These are phyloP conservation scores for Pholiota microspora DNA, from an alignment of 768 basidiomycete genomes.

Conservation along the genomic window DNA sequence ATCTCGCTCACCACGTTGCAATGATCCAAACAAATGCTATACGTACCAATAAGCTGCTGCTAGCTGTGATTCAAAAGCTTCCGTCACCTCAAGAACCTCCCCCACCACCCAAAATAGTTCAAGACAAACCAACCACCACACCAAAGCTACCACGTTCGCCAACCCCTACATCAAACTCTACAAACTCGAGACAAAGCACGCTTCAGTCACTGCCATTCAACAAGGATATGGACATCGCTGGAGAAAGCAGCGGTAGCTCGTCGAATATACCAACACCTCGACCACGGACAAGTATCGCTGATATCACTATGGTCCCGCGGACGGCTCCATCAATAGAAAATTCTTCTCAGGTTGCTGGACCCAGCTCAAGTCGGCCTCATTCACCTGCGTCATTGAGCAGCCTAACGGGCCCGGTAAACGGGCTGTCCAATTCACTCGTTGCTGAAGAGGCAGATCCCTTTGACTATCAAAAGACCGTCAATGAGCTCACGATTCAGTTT, in stretches of 20 bases:
- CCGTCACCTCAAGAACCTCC: slow-evolving; percentile 64
- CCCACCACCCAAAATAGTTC: slow-evolving; percentile 20
- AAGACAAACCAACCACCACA: slow-evolving; percentile 28
- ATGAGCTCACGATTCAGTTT: slow-evolving; percentile 90
- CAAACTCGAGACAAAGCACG: background rate
- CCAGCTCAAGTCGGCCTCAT: slow-evolving; percentile 54
- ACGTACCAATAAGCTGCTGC: slow-evolving; percentile 82
- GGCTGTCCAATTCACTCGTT: slow-evolving; percentile 24
- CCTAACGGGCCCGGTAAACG: slow-evolving; percentile 29
- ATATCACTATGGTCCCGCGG: slow-evolving; percentile 38
- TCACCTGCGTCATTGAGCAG: slow-evolving; percentile 57
- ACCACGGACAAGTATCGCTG: slow-evolving; percentile 27
- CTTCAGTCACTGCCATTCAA: slow-evolving; percentile 22
- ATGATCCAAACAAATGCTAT: slow-evolving; percentile 88
- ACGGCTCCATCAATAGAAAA: slow-evolving; percentile 31
- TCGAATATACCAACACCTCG: slow-evolving; percentile 8
- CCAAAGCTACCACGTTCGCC: slow-evolving; percentile 53
- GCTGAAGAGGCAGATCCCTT: slow-evolving; percentile 69
- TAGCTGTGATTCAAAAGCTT: slow-evolving; percentile 80
- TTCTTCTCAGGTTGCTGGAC: slow-evolving; percentile 21
- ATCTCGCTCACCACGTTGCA: slow-evolving; percentile 86
- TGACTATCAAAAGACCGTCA: slow-evolving; percentile 91
- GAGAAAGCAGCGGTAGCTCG: background rate
- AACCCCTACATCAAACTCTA: slow-evolving; percentile 35
- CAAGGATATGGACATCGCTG: slow-evolving; percentile 45